These are phyloP conservation scores for Achaetomium macrosporum DNA, from an alignment of 2,329 filamentous ascomycete species.

Conservation along the genomic window DNA sequence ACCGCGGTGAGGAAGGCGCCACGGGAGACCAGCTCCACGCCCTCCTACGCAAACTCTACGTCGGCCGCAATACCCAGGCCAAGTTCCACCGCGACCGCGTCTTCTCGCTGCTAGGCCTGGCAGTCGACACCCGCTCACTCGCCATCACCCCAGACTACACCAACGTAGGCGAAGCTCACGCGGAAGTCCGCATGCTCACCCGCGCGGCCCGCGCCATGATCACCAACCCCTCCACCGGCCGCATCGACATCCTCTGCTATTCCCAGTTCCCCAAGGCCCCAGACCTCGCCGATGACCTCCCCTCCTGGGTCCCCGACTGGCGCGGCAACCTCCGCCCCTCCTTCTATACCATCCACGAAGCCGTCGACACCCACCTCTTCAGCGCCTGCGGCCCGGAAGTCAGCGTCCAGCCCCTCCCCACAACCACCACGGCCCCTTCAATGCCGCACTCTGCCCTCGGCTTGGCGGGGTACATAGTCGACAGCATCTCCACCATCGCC, in stretches of 20 bases:
- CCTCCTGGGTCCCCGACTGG: conserved; percentile 19
- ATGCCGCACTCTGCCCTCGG: neutral
- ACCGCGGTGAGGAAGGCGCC: neutral
- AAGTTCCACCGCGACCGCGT: conserved; percentile 11
- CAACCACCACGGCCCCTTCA: no score
- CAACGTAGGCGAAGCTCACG: neutral
- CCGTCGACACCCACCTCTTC: conserved; percentile 1
- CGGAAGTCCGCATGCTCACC: conserved; percentile 2
- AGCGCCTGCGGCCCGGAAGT: conserved; percentile 3
- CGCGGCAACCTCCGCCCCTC: neutral
- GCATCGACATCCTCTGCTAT: conserved; percentile 9
- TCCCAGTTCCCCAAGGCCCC: conserved; percentile 11
- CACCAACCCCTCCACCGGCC: neutral
- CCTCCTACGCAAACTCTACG: conserved; percentile 12
- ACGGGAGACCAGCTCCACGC: conserved; percentile 6
- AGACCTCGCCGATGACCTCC: neutral
- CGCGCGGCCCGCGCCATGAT: conserved; percentile 13
- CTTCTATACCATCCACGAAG: conserved; percentile 7
- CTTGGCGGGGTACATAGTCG: conserved; percentile 10
- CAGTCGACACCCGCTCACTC: conserved; percentile 7
- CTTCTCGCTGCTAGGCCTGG: conserved; percentile 12
- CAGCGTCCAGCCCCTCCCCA: neutral
- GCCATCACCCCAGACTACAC: conserved; percentile 10
- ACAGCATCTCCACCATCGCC: neutral
- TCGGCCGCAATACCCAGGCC: neutral